phyloP scores from a whole-genome alignment of 2,329 filamentous ascomycete genomes.

The Aspergillus awamori region DNA sequence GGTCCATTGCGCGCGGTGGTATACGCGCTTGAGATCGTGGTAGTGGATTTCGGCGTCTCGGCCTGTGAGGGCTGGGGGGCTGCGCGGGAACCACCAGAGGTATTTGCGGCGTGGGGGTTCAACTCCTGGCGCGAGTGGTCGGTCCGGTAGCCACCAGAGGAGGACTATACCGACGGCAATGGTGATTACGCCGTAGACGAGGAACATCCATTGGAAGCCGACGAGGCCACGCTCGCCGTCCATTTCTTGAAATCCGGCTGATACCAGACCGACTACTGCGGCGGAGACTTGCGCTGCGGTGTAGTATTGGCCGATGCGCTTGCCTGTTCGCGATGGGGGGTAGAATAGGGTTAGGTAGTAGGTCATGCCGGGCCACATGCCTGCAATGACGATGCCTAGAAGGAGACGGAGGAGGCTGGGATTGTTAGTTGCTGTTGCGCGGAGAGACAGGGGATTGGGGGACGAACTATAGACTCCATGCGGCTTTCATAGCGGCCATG shows the following conservation, averaged over 20 bases:
- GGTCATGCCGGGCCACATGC: constrained; percentile 95
- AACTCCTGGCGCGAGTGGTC: constrained; percentile 68
- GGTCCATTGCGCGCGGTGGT: constrained; percentile 74
- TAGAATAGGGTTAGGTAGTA: constrained; percentile 93
- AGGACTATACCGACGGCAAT: constrained; percentile 71
- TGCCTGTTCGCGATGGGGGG: constrained; percentile 80
- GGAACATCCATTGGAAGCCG: constrained; percentile 73
- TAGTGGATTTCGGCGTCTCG: constrained; percentile 83
- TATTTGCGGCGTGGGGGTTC: constrained; percentile 21
- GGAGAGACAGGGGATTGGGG: neutral
- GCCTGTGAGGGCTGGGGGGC: constrained; percentile 71
- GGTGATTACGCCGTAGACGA: constrained; percentile 78
- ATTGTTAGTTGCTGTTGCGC: constrained; percentile 9
- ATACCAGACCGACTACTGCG: constrained; percentile 84
- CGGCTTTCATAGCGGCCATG: constrained; percentile 77
- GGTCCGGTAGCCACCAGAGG: constrained; percentile 89
- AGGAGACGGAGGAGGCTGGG: constrained; percentile 72
- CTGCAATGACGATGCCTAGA: constrained; percentile 83
- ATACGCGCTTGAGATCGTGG: constrained; percentile 77
- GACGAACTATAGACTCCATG: constrained; percentile 78
- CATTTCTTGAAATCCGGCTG: constrained; percentile 90
- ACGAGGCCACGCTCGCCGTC: constrained; percentile 75
- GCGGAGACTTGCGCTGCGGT: constrained; percentile 87
- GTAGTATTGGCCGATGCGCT: constrained; percentile 87
- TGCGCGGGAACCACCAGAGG: constrained; percentile 67